Percentiles rank a stretch among this genome's conserved stretches.
Evolutionary conservation across 495 filamentous ascomycete species (phyloP).

Genomic region (Cercophora samala): DNA sequence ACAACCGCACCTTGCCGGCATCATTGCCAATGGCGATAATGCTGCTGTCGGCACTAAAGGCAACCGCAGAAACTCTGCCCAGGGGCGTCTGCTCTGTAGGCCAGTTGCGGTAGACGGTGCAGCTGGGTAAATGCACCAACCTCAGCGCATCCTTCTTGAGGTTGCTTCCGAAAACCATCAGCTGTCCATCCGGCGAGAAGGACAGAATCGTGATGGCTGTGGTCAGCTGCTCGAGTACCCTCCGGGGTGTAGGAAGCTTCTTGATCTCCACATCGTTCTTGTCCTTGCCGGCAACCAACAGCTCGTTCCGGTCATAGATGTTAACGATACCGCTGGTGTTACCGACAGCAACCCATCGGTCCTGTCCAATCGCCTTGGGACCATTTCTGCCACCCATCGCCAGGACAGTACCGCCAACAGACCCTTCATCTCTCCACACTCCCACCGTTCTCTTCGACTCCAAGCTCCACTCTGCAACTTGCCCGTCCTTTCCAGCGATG

Average conservation of each 20-base stretch:
- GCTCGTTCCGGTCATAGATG: slow-evolving; percentile 75
- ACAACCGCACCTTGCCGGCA: slow-evolving; percentile 75
- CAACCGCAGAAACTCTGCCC: slow-evolving; percentile 76
- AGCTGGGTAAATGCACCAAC: slow-evolving; percentile 85
- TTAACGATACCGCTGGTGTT: slow-evolving; percentile 83
- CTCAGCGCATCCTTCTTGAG: slow-evolving; percentile 85
- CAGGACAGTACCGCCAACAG: slow-evolving; percentile 77
- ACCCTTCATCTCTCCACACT: slow-evolving; percentile 88
- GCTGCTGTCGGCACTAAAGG: slow-evolving; percentile 66
- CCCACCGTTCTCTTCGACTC: slow-evolving; percentile 61
- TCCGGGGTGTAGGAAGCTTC: slow-evolving; percentile 63
- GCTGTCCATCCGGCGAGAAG: slow-evolving; percentile 84
- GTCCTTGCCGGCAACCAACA: slow-evolving; percentile 47
- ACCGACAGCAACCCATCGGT: slow-evolving; percentile 85
- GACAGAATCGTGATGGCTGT: slow-evolving; percentile 72
- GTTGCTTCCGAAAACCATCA: slow-evolving; percentile 76
- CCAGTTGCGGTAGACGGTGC: slow-evolving; percentile 95
- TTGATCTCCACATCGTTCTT: slow-evolving; percentile 49
- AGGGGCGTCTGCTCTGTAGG: slow-evolving; percentile 86
- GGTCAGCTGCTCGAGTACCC: slow-evolving; percentile 77
- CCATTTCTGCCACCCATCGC: slow-evolving; percentile 64
- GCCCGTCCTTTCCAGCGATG: slow-evolving; percentile 78
- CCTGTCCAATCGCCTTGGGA: slow-evolving; percentile 64
- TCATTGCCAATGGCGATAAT: slow-evolving; percentile 84
- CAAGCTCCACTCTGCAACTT: slow-evolving; percentile 88